These are phyloP conservation scores for Zostera marina DNA, from an alignment of 116 monocot species.

Conservation along the genomic window DNA sequence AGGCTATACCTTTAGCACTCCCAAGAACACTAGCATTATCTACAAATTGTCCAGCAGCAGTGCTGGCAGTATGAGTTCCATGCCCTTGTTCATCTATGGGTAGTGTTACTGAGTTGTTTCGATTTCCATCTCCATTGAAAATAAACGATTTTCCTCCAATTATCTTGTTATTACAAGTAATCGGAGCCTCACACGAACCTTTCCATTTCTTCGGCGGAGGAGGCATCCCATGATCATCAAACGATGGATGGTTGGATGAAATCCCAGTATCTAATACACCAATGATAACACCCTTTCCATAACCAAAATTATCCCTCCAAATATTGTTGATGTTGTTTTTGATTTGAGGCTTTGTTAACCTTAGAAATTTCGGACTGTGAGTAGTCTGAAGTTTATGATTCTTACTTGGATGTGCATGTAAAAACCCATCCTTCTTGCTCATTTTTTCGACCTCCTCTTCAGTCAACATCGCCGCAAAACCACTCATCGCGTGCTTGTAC, in stretches of 20 bases:
- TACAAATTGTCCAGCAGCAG: slow-evolving; percentile 13
- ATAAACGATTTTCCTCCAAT: neutral
- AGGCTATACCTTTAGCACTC: slow-evolving; percentile 2
- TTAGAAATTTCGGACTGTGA: slow-evolving; percentile 11
- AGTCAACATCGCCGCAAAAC: slow-evolving; percentile 14
- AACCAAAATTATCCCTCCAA: neutral
- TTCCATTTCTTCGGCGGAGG: slow-evolving; percentile 34
- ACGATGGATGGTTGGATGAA: slow-evolving; percentile 34
- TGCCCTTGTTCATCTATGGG: slow-evolving; percentile 9
- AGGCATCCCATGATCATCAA: slow-evolving; percentile 18
- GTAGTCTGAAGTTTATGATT: slow-evolving; percentile 1
- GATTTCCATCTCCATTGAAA: neutral
- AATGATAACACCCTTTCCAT: slow-evolving; percentile 5
- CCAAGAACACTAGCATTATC: slow-evolving; percentile 1
- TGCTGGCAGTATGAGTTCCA: slow-evolving; percentile 12
- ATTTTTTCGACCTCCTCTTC: slow-evolving; percentile 1
- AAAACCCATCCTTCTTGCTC: slow-evolving; percentile 8
- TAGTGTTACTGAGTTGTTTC: neutral
- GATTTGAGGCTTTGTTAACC: too few relatives aligned
- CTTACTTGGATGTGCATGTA: slow-evolving; percentile 1
- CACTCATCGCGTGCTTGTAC: slow-evolving; percentile 1
- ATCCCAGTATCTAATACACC: slow-evolving; percentile 19
- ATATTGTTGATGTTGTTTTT: neutral
- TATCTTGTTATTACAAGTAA: neutral
- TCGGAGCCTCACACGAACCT: slow-evolving; percentile 7